These are phyloP conservation scores for Podosphaera leucotricha DNA, from an alignment of 2,329 filamentous ascomycete genomes.

Conservation along the genomic window DNA sequence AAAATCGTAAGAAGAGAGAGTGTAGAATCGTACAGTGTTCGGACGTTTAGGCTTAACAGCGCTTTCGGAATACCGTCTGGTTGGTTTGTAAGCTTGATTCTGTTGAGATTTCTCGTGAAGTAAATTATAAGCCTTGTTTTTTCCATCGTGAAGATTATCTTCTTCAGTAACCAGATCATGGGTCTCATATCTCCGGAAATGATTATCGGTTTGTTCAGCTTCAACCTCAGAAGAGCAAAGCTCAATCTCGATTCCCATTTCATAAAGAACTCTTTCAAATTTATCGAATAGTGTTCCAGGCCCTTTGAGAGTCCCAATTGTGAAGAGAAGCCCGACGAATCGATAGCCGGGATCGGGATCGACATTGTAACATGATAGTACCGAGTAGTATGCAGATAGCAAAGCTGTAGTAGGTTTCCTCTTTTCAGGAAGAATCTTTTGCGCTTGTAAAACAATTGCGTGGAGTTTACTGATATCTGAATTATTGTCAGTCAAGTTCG, in stretches of 20 bases:
- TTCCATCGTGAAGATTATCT: background rate
- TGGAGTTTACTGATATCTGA: conserved; percentile 59
- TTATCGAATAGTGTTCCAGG: conserved; percentile 37
- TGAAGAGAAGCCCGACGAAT: conserved; percentile 57
- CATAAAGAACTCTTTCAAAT: conserved; percentile 42
- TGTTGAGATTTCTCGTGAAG: background rate
- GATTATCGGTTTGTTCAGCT: background rate
- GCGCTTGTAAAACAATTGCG: conserved; percentile 49
- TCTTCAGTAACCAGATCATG: background rate
- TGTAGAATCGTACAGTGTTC: conserved; percentile 8
- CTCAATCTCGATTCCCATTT: conserved; percentile 50
- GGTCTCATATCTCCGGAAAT: background rate
- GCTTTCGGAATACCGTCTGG: conserved; percentile 16
- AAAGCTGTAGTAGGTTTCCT: conserved; percentile 51
- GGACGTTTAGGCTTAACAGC: conserved; percentile 5
- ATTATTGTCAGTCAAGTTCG: background rate
- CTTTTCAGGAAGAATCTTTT: conserved; percentile 33
- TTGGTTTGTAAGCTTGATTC: conserved; percentile 1
- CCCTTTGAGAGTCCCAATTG: conserved; percentile 43
- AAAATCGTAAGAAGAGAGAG: conserved; percentile 6
- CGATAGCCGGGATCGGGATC: conserved; percentile 51
- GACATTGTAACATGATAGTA: conserved; percentile 46
- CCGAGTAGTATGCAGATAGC: conserved; percentile 56
- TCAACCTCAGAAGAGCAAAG: conserved; percentile 18
- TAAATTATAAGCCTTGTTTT: background rate